These are phyloP conservation scores for Macrophomina phaseolina DNA, from an alignment of 2,329 filamentous ascomycete genomes.

Conservation along the genomic window DNA sequence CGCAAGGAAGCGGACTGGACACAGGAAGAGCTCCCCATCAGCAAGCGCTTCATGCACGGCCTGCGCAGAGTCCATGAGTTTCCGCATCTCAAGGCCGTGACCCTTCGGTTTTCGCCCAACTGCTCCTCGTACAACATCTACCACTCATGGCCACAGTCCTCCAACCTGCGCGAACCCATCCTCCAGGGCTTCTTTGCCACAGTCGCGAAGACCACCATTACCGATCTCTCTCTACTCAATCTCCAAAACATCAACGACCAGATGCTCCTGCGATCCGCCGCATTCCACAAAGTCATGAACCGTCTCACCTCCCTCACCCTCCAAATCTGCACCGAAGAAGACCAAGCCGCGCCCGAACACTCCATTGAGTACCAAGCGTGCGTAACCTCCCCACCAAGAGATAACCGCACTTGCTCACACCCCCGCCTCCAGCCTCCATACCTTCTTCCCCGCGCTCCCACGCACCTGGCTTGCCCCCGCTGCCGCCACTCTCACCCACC, in stretches of 20 bases:
- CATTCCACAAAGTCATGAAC: not conserved
- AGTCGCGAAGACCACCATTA: not conserved
- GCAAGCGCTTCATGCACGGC: not conserved
- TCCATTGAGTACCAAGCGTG: not conserved
- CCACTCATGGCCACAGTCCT: not conserved
- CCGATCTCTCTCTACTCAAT: not conserved
- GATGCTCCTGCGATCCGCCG: not conserved
- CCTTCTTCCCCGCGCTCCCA: conserved; percentile 1
- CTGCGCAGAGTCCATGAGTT: not conserved
- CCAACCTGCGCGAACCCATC: not conserved
- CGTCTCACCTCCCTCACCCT: not conserved
- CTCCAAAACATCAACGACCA: not conserved
- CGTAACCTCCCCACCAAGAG: not conserved
- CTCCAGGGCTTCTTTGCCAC: not conserved
- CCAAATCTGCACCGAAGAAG: not conserved
- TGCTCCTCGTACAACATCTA: not conserved
- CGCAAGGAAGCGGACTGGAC: too few species aligned
- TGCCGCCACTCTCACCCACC: not conserved
- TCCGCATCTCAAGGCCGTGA: not conserved
- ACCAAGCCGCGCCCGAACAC: not conserved
- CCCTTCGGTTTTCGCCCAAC: not conserved
- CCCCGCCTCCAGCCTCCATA: not conserved
- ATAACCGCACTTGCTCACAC: not conserved
- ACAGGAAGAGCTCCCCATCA: not conserved
- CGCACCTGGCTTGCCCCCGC: not conserved